Percentiles rank a stretch among this genome's conserved stretches.
Conservation (phyloP, 805 yeast species). For the Pichia scutulata region DNA sequence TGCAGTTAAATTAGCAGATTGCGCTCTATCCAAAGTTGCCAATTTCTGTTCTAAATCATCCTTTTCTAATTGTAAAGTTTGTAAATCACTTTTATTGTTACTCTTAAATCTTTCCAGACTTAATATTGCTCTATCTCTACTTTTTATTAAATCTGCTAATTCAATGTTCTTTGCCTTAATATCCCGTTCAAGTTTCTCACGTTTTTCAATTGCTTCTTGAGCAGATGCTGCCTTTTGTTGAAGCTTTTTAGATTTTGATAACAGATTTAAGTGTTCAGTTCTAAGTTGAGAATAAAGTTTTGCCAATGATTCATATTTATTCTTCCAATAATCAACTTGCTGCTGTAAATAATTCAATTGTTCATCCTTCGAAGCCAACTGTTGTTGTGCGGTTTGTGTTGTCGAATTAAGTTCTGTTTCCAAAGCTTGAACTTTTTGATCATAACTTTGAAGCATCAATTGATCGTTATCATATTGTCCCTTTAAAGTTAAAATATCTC, state of each 20-base stretch:
- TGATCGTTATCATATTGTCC: slow-evolving; percentile 86
- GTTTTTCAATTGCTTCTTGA: slow-evolving; percentile 79
- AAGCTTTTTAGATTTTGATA: slow-evolving; percentile 68
- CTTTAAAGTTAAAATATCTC: slow-evolving; percentile 64
- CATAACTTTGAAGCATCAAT: slow-evolving; percentile 76
- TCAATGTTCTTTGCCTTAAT: slow-evolving; percentile 80
- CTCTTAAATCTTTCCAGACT: slow-evolving; percentile 69
- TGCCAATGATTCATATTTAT: slow-evolving; percentile 83
- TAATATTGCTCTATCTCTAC: slow-evolving; percentile 80
- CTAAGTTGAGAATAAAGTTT: slow-evolving; percentile 84
- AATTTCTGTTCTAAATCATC: slow-evolving; percentile 53
- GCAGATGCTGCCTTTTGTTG: slow-evolving; percentile 85
- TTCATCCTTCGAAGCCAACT: slow-evolving; percentile 69
- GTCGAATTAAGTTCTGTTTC: slow-evolving; percentile 63
- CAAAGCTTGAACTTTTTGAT: slow-evolving; percentile 70
- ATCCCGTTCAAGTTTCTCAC: slow-evolving; percentile 76
- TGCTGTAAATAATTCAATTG: slow-evolving; percentile 60
- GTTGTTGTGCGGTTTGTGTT: slow-evolving; percentile 60
- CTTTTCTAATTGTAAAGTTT: slow-evolving; percentile 54
- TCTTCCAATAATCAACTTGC: slow-evolving; percentile 71
- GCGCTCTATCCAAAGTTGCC: slow-evolving; percentile 52
- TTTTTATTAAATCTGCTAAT: slow-evolving; percentile 80
- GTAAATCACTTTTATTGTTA: slow-evolving; percentile 56
- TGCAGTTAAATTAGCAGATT: slow-evolving; percentile 53
- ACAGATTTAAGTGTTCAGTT: slow-evolving; percentile 78